Conservation (phyloP, 2,329 filamentous ascomycete genomes). For the Ploettnerulaceae sp. region DNA sequence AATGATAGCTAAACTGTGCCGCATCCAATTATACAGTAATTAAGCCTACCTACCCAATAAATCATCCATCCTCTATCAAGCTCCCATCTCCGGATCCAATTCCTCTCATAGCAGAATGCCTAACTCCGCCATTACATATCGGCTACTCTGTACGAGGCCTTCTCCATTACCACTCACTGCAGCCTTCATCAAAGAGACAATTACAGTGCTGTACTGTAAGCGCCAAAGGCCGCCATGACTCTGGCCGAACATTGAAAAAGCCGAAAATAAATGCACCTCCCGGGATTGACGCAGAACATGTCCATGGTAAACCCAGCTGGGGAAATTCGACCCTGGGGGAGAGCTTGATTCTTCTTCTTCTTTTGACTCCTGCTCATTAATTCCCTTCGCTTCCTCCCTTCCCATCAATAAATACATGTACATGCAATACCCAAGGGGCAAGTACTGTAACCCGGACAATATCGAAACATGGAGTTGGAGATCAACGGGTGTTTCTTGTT, state of each 20-base stretch:
- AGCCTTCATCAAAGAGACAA: slow-evolving; percentile 18
- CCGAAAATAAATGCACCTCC: background rate
- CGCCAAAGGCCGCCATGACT: slow-evolving; percentile 2
- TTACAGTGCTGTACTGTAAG: too few relatives aligned
- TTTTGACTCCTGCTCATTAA: background rate
- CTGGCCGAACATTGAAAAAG: slow-evolving; percentile 2
- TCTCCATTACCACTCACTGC: slow-evolving; percentile 3
- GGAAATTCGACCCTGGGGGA: slow-evolving; percentile 1
- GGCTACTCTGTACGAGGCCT: background rate
- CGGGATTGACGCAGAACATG: too few relatives aligned
- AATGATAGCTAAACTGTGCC: slow-evolving; percentile 4
- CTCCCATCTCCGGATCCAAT: slow-evolving; percentile 2
- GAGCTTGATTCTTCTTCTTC: background rate
- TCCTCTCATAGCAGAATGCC: background rate
- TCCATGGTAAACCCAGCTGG: background rate
- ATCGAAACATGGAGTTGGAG: slow-evolving; percentile 1
- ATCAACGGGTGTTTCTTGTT: slow-evolving; percentile 4
- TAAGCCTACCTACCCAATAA: background rate
- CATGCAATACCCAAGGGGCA: too few relatives aligned
- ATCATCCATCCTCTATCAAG: background rate
- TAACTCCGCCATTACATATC: slow-evolving; percentile 2
- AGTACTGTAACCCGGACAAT: background rate
- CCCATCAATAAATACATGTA: background rate
- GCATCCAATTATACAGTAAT: background rate
- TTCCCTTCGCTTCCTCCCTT: background rate